Base-by-base conservation (phyloP, 2,329 filamentous ascomycete genomes). In the Aspergillus luchuensis region DNA sequence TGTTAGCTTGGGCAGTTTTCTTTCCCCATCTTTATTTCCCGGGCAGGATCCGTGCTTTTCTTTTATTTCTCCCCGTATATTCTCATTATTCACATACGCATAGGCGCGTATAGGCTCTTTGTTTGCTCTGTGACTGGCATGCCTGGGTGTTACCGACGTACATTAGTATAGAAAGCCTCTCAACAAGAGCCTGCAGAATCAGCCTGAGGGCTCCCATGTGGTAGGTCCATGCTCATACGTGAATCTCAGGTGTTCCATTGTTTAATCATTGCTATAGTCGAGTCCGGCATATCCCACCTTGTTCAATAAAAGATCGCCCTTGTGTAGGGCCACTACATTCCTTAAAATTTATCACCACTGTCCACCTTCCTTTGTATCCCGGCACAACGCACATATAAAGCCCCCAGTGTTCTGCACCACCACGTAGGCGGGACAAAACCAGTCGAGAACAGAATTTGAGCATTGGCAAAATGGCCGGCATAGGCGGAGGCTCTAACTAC, bases 21-120 rank as follows among this genome's bases (percentile, higher is more conserved):
- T 51, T 39, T 43, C 53, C 41, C 36, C 47, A 25, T 45, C 47
- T 55, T 56, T 56, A 45, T 56, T 53, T 52, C 43, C 57, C 36
- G 21, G 55, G 48, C 17, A 43, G 23, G 39, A 11, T 55, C 33
- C 8, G 25, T 28, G 23, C 52, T 58, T n/a, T 48, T 33, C n/a
- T 19, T 60, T 39, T n/a, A 10, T 28, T 4, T 23, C 15, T 39
- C 45, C 8, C 30, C 25, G 38, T 33, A 41, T 53, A 13, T 28
- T 17, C 30, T 30, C 10, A 30, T 33, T 17, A 17, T n/a, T 30
- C 47, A 23, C 47, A 17, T 28, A 17, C 23, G 13, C 45, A 28
- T n/a, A 28, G 23, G 45, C 45, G 23, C 11, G 47, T 30, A 33
- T 49, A 47, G 11, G 13, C 23, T 49, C 23, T 49, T n/a, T 50